These are phyloP conservation scores for Aspergillus fischeri DNA, from an alignment of 2,329 filamentous ascomycete species.

Conservation along the genomic window DNA sequence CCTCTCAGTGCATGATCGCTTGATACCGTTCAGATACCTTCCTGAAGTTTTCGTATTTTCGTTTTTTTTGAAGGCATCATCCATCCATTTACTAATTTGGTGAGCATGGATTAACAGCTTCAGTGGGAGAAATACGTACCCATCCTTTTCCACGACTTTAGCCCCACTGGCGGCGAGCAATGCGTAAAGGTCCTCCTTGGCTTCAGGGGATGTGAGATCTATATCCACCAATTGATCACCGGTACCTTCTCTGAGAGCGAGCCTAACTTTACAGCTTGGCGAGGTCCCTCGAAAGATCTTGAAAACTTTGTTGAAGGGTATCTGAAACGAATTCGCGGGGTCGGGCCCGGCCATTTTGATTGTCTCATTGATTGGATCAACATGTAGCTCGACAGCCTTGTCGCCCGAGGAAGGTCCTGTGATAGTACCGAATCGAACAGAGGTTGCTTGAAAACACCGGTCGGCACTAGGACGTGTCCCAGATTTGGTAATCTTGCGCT, in stretches of 20 bases:
- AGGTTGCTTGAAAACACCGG: conserved; percentile 14
- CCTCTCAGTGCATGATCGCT: conserved; percentile 11
- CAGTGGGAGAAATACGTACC: conserved; percentile 19
- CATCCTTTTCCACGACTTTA: conserved; percentile 15
- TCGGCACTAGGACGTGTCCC: not conserved
- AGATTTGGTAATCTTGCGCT: conserved; percentile 3
- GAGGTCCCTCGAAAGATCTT: conserved; percentile 16
- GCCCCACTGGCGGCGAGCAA: conserved; percentile 10
- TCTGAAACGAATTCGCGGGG: not conserved
- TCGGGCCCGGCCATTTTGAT: conserved; percentile 6
- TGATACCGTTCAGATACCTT: conserved; percentile 8
- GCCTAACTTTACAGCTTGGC: conserved; percentile 26
- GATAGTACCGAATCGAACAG: conserved; percentile 20
- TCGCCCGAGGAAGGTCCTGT: conserved; percentile 5
- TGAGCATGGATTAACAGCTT: conserved; percentile 5
- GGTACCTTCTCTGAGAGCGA: conserved; percentile 20
- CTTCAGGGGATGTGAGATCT: conserved; percentile 21
- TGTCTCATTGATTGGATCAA: conserved; percentile 9
- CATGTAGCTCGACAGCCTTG: conserved; percentile 9
- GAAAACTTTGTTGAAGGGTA: conserved; percentile 21
- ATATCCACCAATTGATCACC: conserved; percentile 22
- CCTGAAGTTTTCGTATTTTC: not conserved
- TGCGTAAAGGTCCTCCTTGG: conserved; percentile 19
- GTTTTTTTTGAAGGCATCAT: conserved; percentile 24
- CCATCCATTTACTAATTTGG: conserved; percentile 29